Evolutionary conservation across 2,329 filamentous ascomycete species (phyloP).

Genomic region (Ophiostoma ips): DNA sequence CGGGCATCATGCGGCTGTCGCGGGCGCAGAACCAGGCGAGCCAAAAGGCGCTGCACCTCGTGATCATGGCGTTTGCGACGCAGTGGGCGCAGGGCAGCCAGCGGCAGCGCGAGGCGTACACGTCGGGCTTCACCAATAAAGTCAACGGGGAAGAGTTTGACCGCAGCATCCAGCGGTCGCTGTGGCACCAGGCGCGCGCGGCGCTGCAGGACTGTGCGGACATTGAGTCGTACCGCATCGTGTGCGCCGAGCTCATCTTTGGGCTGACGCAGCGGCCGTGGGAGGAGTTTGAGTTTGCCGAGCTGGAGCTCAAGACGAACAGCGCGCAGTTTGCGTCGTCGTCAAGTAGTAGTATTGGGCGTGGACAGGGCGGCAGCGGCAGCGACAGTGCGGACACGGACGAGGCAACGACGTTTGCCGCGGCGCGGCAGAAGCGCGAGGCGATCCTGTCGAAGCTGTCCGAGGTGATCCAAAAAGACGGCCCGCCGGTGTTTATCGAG

Average conservation of each 20-base stretch:
- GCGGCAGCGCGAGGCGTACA: slow-evolving; percentile 15
- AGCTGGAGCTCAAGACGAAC: slow-evolving; percentile 3
- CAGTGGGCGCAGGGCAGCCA: slow-evolving; percentile 32
- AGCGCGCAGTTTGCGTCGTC: neutral
- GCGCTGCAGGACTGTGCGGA: slow-evolving; percentile 23
- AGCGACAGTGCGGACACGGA: neutral
- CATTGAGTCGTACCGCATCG: slow-evolving; percentile 25
- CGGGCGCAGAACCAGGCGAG: slow-evolving; percentile 28
- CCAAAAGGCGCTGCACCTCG: slow-evolving; percentile 31
- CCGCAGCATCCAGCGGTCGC: slow-evolving; percentile 21
- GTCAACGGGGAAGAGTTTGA: slow-evolving; percentile 29
- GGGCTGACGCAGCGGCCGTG: slow-evolving; percentile 23
- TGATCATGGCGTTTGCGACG: slow-evolving; percentile 38
- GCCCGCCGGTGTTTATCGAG: slow-evolving; percentile 23
- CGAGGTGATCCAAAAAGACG: slow-evolving; percentile 16
- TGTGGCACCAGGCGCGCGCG: slow-evolving; percentile 26
- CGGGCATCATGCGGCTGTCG: slow-evolving; percentile 27
- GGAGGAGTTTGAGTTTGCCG: slow-evolving; percentile 12
- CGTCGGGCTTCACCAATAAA: slow-evolving; percentile 3
- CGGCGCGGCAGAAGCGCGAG: slow-evolving; percentile 2
- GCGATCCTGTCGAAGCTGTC: slow-evolving; percentile 10
- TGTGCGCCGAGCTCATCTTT: slow-evolving; percentile 26
- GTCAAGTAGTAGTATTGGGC: too few species aligned
- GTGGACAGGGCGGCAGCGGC: neutral
- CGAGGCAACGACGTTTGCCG: neutral